Base-by-base conservation (phyloP, 73 alveolate species). In the Paraurostyla sp. region DNA sequence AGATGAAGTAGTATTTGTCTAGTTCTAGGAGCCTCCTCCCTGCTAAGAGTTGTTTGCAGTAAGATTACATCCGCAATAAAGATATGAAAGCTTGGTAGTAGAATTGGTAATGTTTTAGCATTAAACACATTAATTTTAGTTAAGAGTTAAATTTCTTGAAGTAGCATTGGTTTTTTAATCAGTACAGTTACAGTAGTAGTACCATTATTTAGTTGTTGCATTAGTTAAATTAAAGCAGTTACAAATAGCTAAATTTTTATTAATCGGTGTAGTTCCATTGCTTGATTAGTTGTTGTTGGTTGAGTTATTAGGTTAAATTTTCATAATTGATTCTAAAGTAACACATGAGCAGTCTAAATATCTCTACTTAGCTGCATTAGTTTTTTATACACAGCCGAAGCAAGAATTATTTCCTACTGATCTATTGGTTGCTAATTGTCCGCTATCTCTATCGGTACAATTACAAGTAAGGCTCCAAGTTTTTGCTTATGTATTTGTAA, bases 51-150 rank as follows among this genome's bases (percentile, higher is more conserved):
- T n/a, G n/a, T n/a, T n/a, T n/a, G n/a, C n/a, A n/a, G 69, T 52
- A 52, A 52, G 69, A 20, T 52, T 52, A 35, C 69, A 52, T 52
- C 69, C 69, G 23, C 69, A 52, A 18, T 52, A 52, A 52, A 20
- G 4, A 6, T 18, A 4, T 13, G 7, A 13, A 25, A 13, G 33
- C 33, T 35, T 52, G 11, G 69, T 52, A 9, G 33, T 13, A 18
- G 23, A 9, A 20, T 52, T 52, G 33, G 4, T 13, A n/a, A 9
- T 9, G 33, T 6, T 52, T 6, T 18, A 52, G 69, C 69, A 52
- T 4, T 52, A 25, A 13, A 6, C 30, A 35, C 69, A 52, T 52
- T 52, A n/a, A 6, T 11, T 9, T 9, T 9, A 6, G 30, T 52
- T 52, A 9, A 52, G 13, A 9, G 36, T 9, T 4, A 52, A 25